phyloP scores from a whole-genome alignment of 2,329 filamentous ascomycete genomes.

The Drechslerella dactyloides region DNA sequence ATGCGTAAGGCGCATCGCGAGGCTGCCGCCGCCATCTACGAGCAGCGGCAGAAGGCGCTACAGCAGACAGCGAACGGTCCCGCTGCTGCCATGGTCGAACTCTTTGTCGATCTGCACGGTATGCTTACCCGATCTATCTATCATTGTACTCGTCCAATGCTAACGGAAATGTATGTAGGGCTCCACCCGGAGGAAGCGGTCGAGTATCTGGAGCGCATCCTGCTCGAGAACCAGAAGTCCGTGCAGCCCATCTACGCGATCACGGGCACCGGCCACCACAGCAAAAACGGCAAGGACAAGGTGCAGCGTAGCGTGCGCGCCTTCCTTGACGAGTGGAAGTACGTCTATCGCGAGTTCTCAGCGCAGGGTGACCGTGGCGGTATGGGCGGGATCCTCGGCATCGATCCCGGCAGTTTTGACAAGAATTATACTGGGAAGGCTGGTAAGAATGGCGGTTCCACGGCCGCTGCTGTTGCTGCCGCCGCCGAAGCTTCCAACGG shows the following conservation, averaged over 20 bases:
- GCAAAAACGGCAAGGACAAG: slow-evolving; percentile 98
- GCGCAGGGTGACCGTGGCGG: slow-evolving; percentile 88
- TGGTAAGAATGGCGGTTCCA: slow-evolving; percentile 49
- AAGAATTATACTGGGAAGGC: slow-evolving; percentile 65
- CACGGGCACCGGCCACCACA: slow-evolving; percentile 94
- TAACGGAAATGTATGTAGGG: slow-evolving; percentile 57
- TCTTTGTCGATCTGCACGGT: slow-evolving; percentile 91
- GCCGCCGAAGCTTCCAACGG: slow-evolving; percentile 49
- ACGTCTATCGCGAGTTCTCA: slow-evolving; percentile 93
- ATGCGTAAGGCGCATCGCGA: slow-evolving; percentile 98
- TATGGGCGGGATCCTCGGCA: slow-evolving; percentile 72
- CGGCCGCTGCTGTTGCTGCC: background rate
- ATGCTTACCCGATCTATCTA: slow-evolving; percentile 32
- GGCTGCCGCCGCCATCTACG: slow-evolving; percentile 87
- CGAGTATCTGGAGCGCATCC: slow-evolving; percentile 85
- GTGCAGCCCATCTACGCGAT: slow-evolving; percentile 87
- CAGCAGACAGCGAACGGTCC: slow-evolving; percentile 26
- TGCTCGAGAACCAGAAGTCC: slow-evolving; percentile 79
- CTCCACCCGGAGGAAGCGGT: slow-evolving; percentile 98
- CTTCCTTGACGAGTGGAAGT: slow-evolving; percentile 94
- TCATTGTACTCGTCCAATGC: slow-evolving; percentile 13
- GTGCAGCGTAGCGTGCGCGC: slow-evolving; percentile 90
- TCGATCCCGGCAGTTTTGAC: slow-evolving; percentile 72
- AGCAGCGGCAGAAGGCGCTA: slow-evolving; percentile 78
- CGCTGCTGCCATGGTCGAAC: slow-evolving; percentile 65